A percentile compares a stretch with the other conserved stretches of the same genome.
These are phyloP conservation scores for Pseudotulostoma volvatum DNA, from an alignment of 495 filamentous ascomycete species.

Conservation along the genomic window DNA sequence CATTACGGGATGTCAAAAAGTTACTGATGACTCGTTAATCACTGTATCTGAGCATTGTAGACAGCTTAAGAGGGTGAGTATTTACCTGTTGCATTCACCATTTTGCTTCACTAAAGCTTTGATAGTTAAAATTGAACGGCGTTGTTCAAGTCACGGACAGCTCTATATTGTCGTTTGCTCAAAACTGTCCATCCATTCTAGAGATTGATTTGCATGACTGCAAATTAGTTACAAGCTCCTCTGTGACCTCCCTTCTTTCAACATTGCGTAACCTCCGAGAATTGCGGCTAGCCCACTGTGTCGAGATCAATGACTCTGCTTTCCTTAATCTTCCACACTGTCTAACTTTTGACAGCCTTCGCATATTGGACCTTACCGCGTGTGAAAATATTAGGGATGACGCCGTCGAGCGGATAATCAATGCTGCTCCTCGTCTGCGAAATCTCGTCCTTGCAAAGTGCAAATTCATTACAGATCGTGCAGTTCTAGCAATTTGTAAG, in stretches of 20 bases:
- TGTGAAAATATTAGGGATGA: conserved; percentile 70
- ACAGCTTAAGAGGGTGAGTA: conserved; percentile 68
- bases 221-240: conserved; percentile 57
- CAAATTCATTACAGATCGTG: conserved; percentile 73
- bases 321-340: conserved; percentile 66
- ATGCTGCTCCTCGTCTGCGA: conserved; percentile 69
- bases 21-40: conserved; percentile 73
- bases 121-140: conserved; percentile 83
- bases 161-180: conserved; percentile 70
- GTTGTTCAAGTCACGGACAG: conserved; percentile 63
- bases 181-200: conserved; percentile 75
- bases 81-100: background rate
- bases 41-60: conserved; percentile 70
- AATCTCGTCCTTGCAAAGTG: conserved; percentile 94
- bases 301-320: conserved; percentile 63
- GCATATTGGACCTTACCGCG: conserved; percentile 86
- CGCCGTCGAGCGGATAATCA: conserved; percentile 72
- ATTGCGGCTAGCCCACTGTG: conserved; percentile 70
- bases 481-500: conserved; percentile 70
- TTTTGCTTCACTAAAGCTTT: conserved; percentile 8
- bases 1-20: conserved; percentile 66
- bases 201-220: conserved; percentile 94
- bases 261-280: conserved; percentile 72
- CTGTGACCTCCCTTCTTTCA: conserved; percentile 60
- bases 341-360: conserved; percentile 62